Base-by-base conservation (phyloP, 2,329 filamentous ascomycete species). In the Fonsecaea monophora region DNA sequence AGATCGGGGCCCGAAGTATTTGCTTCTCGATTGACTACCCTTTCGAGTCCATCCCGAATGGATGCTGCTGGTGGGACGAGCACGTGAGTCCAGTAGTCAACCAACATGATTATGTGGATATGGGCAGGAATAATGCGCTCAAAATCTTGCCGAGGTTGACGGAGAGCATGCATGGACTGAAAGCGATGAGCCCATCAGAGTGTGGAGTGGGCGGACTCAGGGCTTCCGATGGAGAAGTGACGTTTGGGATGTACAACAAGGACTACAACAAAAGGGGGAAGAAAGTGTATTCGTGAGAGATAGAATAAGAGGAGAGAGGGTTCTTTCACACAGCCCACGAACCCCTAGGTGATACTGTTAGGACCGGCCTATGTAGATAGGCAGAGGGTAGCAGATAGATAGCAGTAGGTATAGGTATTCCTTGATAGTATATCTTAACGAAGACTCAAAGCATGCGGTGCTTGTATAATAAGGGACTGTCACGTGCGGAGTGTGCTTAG, bases 11-110 rank as follows among this genome's bases (percentile, higher is more conserved):
- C 2, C 75, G 78, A 68, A 73, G 77, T 35, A 78, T 79, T 63
- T 45, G 79, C 61, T 80, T 79, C 68, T 76, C 74, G 6, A 76
- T 79, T 67, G 78, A 79, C 72, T 79, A 38, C 25, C 64, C 64
- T 7, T 67, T 53, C 37, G 64, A 67, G 42, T 68, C 42, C 10
- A 70, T 71, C 42, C 59, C 69, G 15, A 63, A 72, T 38, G 71
- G 60, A 1, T 69, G 64, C 21, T 63, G 58, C 3, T 72, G 71
- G 71, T 67, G 57, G 12, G 71, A 72, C 66, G 42, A 48, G 42
- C 42, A 48, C 21, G 42, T 48, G n/a, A 54, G 38, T 13, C 12
- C 60, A 4, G 55, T 45, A 1, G 3, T 65, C 55, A 65, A 48
- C 32, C 42, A 65, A 13, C 13, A 18, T 10, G 62, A 65, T 54